Evolutionary conservation across 257 asterid species (phyloP).

Genomic region (Solanum tarapatanum): DNA sequence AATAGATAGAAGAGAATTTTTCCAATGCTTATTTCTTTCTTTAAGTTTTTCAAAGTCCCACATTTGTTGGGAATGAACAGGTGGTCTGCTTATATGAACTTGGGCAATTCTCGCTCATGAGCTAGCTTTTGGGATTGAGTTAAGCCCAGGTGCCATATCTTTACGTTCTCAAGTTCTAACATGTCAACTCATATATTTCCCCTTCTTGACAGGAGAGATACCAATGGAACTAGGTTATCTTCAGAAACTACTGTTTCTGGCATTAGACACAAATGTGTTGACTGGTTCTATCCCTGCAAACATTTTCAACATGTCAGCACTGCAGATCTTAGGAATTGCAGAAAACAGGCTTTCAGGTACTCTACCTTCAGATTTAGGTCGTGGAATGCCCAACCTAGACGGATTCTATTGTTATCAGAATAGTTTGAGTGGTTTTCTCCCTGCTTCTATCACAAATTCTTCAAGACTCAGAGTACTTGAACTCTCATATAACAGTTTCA

Average conservation of each 20-base stretch:
- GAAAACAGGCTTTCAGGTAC: slow-evolving; percentile 5
- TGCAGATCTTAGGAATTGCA: neutral
- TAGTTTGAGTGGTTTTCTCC: slow-evolving; percentile 4
- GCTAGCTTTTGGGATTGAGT: too few relatives aligned
- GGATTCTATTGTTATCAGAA: neutral
- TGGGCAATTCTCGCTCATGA: too few relatives aligned
- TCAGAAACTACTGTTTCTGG: neutral
- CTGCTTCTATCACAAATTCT: slow-evolving; percentile 15
- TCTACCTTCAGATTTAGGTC: slow-evolving; percentile 10
- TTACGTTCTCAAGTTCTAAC: too few relatives aligned
- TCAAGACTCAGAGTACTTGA: slow-evolving; percentile 1
- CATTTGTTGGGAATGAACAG: too few relatives aligned
- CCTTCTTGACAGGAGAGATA: slow-evolving; percentile 2
- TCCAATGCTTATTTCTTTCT: too few relatives aligned
- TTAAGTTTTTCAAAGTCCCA: too few relatives aligned
- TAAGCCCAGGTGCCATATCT: too few relatives aligned
- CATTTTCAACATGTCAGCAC: slow-evolving; percentile 20
- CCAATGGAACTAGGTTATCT: neutral
- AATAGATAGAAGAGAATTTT: too few relatives aligned
- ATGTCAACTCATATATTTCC: neutral
- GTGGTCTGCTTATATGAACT: too few relatives aligned
- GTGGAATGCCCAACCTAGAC: neutral
- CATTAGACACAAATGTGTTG: neutral
- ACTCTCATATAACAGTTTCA: slow-evolving; percentile 1
- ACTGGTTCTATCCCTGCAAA: neutral